A percentile compares a stretch with the other conserved stretches of the same genome.
These are phyloP conservation scores for Arachnopeziza araneosa DNA, from an alignment of 2,329 filamentous ascomycete genomes.

Conservation along the genomic window DNA sequence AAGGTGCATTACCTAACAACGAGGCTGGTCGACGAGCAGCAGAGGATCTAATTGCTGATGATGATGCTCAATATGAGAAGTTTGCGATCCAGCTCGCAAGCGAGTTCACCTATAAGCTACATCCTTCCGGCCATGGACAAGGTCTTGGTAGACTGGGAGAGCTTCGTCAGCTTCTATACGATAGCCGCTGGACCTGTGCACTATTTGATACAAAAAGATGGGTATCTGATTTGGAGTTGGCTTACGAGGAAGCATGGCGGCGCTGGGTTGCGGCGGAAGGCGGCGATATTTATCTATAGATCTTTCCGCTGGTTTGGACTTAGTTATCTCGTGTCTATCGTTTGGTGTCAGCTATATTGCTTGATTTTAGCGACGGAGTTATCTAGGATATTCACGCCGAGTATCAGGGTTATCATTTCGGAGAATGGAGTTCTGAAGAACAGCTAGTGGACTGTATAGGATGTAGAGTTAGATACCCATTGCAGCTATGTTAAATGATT, in stretches of 20 bases:
- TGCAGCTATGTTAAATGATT: background rate
- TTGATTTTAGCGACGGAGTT: background rate
- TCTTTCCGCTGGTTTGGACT: background rate
- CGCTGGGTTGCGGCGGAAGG: slow-evolving; percentile 80
- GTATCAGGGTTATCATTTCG: background rate
- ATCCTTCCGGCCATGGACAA: slow-evolving; percentile 42
- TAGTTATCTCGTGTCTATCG: background rate
- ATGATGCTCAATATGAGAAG: slow-evolving; percentile 80
- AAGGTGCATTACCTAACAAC: slow-evolving; percentile 74
- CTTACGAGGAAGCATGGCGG: slow-evolving; percentile 84
- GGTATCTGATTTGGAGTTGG: slow-evolving; percentile 83
- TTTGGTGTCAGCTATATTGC: background rate
- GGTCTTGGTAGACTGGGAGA: slow-evolving; percentile 68
- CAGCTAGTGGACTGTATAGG: background rate
- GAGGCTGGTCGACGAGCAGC: slow-evolving; percentile 62
- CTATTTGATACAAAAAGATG: slow-evolving; percentile 89
- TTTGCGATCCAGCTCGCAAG: slow-evolving; percentile 64
- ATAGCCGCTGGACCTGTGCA: slow-evolving; percentile 77
- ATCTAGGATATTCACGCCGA: background rate
- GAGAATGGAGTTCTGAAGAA: background rate
- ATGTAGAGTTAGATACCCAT: background rate
- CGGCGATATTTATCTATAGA: slow-evolving; percentile 80
- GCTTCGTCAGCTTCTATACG: slow-evolving; percentile 75
- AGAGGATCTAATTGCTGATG: slow-evolving; percentile 67
- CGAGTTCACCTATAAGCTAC: slow-evolving; percentile 52